Evolutionary conservation across 2,329 filamentous ascomycete genomes (phyloP).

Genomic region (Arachnomyces sp.): DNA sequence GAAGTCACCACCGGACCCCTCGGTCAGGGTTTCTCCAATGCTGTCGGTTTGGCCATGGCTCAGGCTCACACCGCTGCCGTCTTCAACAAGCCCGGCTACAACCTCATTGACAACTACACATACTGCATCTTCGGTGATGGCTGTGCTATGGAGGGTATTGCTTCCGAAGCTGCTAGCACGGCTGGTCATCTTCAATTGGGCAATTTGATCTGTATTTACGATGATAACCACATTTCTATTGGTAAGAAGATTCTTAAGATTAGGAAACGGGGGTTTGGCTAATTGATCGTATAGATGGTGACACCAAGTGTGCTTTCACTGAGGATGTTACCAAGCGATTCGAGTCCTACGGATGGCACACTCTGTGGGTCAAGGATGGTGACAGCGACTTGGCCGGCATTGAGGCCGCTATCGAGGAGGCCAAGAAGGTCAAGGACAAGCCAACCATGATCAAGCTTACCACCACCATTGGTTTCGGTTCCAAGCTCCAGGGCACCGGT

Average conservation of each 20-base stretch:
- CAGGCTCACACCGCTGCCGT: conserved; percentile 81
- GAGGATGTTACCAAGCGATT: conserved; percentile 94
- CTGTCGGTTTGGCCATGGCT: conserved; percentile 94
- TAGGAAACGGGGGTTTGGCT: not conserved
- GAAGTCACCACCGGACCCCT: conserved; percentile 98
- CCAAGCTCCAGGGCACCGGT: conserved; percentile 83
- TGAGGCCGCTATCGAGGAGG: conserved; percentile 77
- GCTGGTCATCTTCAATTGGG: conserved; percentile 96
- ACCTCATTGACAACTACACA: conserved; percentile 92
- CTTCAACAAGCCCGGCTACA: conserved; percentile 95
- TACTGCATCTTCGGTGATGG: conserved; percentile 96
- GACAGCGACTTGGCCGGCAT: conserved; percentile 82
- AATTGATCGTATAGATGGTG: conserved; percentile 57
- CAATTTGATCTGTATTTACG: conserved; percentile 94
- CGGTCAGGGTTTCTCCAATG: conserved; percentile 93
- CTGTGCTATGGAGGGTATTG: conserved; percentile 97
- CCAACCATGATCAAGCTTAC: conserved; percentile 92
- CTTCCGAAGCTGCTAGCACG: conserved; percentile 80
- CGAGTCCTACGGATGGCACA: conserved; percentile 96
- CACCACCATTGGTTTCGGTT: conserved; percentile 96
- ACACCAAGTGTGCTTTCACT: conserved; percentile 93
- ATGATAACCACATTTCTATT: conserved; percentile 95
- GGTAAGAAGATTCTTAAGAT: conserved; percentile 47
- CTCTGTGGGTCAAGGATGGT: conserved; percentile 73
- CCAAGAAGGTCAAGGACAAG: conserved; percentile 87